These are phyloP conservation scores for Rubus idaeus DNA, from an alignment of 306 rosid species.

Conservation along the genomic window DNA sequence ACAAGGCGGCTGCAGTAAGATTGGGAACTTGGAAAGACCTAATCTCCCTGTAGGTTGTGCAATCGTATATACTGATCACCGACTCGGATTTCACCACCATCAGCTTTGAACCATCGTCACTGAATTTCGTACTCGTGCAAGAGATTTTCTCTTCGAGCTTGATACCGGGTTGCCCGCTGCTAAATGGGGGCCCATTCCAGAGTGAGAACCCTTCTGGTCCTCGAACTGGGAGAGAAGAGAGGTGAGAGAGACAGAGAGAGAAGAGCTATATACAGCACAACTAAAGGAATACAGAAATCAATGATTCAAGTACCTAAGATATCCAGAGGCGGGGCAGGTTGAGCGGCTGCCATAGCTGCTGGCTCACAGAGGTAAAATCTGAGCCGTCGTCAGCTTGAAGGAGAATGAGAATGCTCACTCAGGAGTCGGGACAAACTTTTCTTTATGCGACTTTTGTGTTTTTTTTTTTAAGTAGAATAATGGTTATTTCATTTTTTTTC, in stretches of 20 bases:
- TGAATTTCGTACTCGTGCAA: conserved; percentile 59
- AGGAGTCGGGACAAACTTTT: no score
- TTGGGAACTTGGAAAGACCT: conserved; percentile 67
- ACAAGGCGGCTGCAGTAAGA: conserved; percentile 54
- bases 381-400: no score
- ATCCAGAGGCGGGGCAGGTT: conserved; percentile 50
- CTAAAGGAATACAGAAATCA: not conserved
- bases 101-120: conserved; percentile 72
- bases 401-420: no score
- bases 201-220: conserved; percentile 64
- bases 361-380: no score
- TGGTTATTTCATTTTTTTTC: no score
- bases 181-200: conserved; percentile 87
- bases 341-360: conserved; percentile 53
- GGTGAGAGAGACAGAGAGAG: not conserved
- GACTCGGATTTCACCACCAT: conserved; percentile 65
- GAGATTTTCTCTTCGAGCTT: conserved; percentile 57
- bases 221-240: conserved; percentile 49
- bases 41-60: conserved; percentile 50
- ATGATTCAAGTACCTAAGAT: conserved; percentile 59
- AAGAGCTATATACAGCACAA: not conserved
- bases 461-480: no score
- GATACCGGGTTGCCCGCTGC: conserved; percentile 50
- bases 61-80: conserved; percentile 48
- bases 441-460: no score